These are phyloP conservation scores for Termitomyces sp. DNA, from an alignment of 768 basidiomycete genomes.

Conservation along the genomic window DNA sequence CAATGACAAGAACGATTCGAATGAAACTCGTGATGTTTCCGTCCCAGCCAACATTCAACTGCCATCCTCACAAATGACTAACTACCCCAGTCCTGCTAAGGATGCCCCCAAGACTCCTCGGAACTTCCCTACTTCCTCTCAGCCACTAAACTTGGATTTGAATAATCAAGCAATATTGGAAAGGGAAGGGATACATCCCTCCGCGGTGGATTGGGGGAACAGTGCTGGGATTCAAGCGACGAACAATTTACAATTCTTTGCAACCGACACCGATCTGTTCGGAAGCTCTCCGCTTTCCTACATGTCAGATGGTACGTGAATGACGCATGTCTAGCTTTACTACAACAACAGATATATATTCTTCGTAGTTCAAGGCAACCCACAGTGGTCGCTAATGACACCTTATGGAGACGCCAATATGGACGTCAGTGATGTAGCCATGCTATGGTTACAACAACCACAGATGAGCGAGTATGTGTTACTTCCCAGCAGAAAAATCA, in stretches of 20 bases:
- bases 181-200: neutral
- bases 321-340: too few species aligned
- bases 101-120: neutral
- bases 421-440: conserved; percentile 14
- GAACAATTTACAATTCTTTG: neutral
- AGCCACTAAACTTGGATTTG: neutral
- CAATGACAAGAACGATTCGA: neutral
- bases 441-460: conserved; percentile 15
- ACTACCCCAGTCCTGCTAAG: neutral
- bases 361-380: neutral
- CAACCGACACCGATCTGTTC: neutral
- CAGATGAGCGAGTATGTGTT: conserved; percentile 13
- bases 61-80: neutral
- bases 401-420: conserved; percentile 8
- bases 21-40: neutral
- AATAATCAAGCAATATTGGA: neutral
- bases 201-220: conserved; percentile 1
- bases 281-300: neutral
- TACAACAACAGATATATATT: neutral
- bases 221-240: neutral
- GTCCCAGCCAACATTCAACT: neutral
- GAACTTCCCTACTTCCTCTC: neutral
- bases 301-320: conserved; percentile 1
- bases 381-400: conserved; percentile 10
- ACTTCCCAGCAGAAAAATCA: too few species aligned